Conservation (phyloP, 2,329 filamentous ascomycete genomes). For the Sarocladium strictum region DNA sequence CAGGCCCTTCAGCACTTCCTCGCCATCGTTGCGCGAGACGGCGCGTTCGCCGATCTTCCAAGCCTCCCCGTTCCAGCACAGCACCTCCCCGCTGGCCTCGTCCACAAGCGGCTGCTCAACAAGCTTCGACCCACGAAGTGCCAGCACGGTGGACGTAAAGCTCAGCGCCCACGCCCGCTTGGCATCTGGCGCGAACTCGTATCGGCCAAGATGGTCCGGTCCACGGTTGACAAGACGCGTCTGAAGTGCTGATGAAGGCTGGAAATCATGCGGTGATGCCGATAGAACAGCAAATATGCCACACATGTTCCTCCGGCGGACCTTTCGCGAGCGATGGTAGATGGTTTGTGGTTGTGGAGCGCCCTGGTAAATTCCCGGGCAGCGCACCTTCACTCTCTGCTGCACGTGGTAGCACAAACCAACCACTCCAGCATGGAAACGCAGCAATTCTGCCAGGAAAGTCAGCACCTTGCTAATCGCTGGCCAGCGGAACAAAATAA, state of each 20-base stretch:
- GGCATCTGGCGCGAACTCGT: slow-evolving; percentile 23
- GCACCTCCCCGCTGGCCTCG: slow-evolving; percentile 48
- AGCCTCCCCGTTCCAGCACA: slow-evolving; percentile 98
- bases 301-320: slow-evolving; percentile 40
- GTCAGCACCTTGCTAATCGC: background rate
- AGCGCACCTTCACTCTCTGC: background rate
- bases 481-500: background rate
- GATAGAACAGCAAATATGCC: slow-evolving; percentile 52
- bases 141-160: slow-evolving; percentile 82
- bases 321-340: background rate
- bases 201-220: slow-evolving; percentile 50
- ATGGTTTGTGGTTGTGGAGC: background rate
- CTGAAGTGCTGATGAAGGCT: slow-evolving; percentile 29
- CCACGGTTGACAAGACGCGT: slow-evolving; percentile 48
- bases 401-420: no score
- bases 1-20: slow-evolving; percentile 59
- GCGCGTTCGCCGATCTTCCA: slow-evolving; percentile 62
- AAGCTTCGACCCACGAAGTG: slow-evolving; percentile 70
- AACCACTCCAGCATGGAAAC: no score
- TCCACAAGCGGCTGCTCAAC: slow-evolving; percentile 68
- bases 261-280: slow-evolving; percentile 11
- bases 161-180: slow-evolving; percentile 37
- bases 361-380: background rate
- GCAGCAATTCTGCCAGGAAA: no score
- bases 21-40: slow-evolving; percentile 74